Conservation (phyloP, 306 rosid species). For the Lathyrus sativus region DNA sequence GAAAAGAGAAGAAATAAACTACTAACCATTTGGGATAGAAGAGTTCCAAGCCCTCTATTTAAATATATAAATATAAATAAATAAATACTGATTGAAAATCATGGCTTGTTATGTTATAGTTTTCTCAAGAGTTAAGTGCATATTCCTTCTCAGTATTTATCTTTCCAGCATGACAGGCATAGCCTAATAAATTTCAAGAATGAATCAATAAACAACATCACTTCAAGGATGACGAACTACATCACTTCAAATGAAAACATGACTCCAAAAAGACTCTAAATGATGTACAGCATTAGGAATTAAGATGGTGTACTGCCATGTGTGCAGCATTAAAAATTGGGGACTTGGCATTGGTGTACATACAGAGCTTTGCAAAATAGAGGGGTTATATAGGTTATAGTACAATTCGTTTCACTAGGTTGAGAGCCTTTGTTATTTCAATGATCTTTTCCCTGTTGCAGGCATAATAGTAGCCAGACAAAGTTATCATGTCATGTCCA, state of each 20-base stretch:
- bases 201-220: not conserved
- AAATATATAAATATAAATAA: not conserved
- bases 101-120: not conserved
- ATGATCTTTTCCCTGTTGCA: not conserved
- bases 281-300: not conserved
- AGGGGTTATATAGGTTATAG: not conserved
- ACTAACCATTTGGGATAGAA: conserved; percentile 7
- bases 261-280: not conserved
- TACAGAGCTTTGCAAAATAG: not conserved
- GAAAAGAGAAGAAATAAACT: not conserved
- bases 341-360: not conserved
- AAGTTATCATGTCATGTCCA: not conserved
- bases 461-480: too few relatives aligned
- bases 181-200: conserved; percentile 7
- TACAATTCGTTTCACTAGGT: not conserved
- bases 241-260: conserved; percentile 6
- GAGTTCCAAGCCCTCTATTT: conserved; percentile 4
- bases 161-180: not conserved
- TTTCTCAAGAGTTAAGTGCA: not conserved
- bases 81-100: not conserved
- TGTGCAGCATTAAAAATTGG: not conserved
- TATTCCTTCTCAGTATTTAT: not conserved
- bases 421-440: not conserved
- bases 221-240: not conserved
- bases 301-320: too few relatives aligned